Evolutionary conservation across 805 yeast species (phyloP).

Genomic region (Candida wancherniae): DNA sequence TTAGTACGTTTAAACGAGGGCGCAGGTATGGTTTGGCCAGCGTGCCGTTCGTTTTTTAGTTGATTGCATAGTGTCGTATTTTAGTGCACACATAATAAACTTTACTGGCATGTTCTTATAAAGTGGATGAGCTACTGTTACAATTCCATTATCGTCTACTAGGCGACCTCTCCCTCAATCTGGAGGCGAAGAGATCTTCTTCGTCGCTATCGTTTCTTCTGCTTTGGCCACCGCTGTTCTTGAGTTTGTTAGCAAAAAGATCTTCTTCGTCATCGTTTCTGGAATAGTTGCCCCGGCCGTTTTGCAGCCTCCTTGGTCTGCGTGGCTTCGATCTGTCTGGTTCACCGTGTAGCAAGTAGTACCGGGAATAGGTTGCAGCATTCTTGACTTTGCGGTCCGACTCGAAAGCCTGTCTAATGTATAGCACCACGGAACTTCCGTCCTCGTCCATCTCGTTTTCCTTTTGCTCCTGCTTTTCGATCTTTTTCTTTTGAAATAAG

Average conservation of each 20-base stretch:
- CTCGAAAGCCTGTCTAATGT: conserved; percentile 46
- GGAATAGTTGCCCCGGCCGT: conserved; percentile 10
- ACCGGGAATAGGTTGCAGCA: conserved; percentile 55
- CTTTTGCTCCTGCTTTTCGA: conserved; percentile 11
- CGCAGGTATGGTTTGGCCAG: no score
- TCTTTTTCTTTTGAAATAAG: conserved; percentile 12
- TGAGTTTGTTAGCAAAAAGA: conserved; percentile 21
- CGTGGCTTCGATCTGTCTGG: conserved; percentile 43
- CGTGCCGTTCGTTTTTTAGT: no score
- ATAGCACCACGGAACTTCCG: conserved; percentile 32
- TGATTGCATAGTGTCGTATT: no score
- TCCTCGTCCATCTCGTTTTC: conserved; percentile 34
- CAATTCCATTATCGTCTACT: not conserved
- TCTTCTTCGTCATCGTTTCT: conserved; percentile 18
- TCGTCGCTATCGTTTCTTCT: conserved; percentile 19
- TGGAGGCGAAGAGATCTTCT: conserved; percentile 34
- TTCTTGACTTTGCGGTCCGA: conserved; percentile 55
- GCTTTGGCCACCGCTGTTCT: conserved; percentile 4
- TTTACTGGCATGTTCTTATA: no score
- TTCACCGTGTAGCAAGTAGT: conserved; percentile 67
- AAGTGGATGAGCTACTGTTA: no score
- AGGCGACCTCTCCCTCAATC: conserved; percentile 21
- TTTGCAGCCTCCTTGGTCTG: conserved; percentile 7
- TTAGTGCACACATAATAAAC: no score
- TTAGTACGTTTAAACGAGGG: conserved; percentile 24